Conservation (phyloP, 176 grass and related monocot species). For the Aegilops longissima region DNA sequence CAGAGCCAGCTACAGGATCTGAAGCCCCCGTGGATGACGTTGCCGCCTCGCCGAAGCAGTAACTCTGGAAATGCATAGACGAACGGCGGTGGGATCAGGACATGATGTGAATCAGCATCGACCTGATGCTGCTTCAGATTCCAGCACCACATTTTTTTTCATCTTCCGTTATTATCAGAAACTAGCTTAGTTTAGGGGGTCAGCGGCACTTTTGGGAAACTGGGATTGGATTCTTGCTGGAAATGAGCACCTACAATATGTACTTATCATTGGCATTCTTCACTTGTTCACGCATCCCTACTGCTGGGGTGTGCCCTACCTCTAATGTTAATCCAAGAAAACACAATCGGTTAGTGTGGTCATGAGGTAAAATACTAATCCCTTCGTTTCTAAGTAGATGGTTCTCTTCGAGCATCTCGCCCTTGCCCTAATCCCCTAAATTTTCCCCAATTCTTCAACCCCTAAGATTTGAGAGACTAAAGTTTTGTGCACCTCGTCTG, state of each 20-base stretch:
- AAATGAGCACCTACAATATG: not conserved
- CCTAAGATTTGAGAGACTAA: no score
- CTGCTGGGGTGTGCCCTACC: not conserved
- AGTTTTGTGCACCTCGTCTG: no score
- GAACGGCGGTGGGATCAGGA: not conserved
- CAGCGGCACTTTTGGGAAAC: not conserved
- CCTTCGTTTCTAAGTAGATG: no score
- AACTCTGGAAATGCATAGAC: not conserved
- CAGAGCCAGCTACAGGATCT: not conserved
- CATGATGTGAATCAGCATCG: not conserved
- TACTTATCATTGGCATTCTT: no score
- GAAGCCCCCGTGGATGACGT: constrained; percentile 17
- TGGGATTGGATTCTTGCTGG: not conserved
- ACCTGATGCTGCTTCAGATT: not conserved
- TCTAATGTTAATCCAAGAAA: not conserved
- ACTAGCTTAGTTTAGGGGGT: not conserved
- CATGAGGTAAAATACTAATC: no score
- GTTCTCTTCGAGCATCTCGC: no score
- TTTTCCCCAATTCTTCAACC: no score
- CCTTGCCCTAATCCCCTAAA: no score
- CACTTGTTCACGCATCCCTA: no score
- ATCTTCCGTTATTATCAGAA: not conserved
- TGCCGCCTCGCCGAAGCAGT: not conserved
- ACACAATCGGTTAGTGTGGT: not conserved
- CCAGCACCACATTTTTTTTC: not conserved